phyloP scores from a whole-genome alignment of 495 filamentous ascomycete genomes.

The Aspergillus egyptiacus region DNA sequence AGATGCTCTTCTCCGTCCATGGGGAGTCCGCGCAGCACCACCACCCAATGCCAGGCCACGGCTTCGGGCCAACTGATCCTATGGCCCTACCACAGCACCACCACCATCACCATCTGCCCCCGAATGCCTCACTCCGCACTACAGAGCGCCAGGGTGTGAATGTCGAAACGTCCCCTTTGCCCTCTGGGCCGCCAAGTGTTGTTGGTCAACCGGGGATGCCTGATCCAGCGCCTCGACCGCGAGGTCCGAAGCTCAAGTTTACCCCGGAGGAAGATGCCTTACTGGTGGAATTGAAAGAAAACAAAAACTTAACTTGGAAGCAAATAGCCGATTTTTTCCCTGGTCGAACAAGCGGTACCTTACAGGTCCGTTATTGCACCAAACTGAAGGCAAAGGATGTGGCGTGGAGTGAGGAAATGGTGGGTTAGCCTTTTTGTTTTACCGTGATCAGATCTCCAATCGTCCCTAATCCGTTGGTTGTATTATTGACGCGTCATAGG shows the following conservation, averaged over 20 bases:
- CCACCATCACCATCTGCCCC: slow-evolving; percentile 69
- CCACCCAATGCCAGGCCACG: slow-evolving; percentile 24
- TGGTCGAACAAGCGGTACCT: slow-evolving; percentile 75
- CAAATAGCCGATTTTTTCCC: slow-evolving; percentile 95
- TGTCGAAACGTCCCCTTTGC: slow-evolving; percentile 22
- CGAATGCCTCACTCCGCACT: slow-evolving; percentile 46
- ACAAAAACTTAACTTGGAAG: slow-evolving; percentile 89
- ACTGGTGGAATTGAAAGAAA: slow-evolving; percentile 83
- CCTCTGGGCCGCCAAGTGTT: slow-evolving; percentile 54
- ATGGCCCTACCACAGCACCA: slow-evolving; percentile 46
- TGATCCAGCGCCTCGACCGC: slow-evolving; percentile 63
- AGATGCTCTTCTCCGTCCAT: slow-evolving; percentile 30
- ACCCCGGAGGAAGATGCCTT: slow-evolving; percentile 82
- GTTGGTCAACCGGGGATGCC: slow-evolving; percentile 84
- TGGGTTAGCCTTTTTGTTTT: slow-evolving; percentile 40
- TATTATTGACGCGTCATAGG: slow-evolving; percentile 42
- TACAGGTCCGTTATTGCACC: slow-evolving; percentile 91
- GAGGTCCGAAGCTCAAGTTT: slow-evolving; percentile 83
- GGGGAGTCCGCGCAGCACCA: slow-evolving; percentile 25
- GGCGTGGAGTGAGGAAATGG: slow-evolving; percentile 88
- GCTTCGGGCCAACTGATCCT: slow-evolving; percentile 23
- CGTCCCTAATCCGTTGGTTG: not conserved
- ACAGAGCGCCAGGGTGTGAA: slow-evolving; percentile 23
- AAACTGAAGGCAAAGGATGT: slow-evolving; percentile 88
- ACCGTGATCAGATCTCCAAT: not conserved